Evolutionary conservation across 1,284 basidiomycete genomes (phyloP), one percentile per base, ranked within the genome.

Genomic region (Pascua sp.): DNA sequence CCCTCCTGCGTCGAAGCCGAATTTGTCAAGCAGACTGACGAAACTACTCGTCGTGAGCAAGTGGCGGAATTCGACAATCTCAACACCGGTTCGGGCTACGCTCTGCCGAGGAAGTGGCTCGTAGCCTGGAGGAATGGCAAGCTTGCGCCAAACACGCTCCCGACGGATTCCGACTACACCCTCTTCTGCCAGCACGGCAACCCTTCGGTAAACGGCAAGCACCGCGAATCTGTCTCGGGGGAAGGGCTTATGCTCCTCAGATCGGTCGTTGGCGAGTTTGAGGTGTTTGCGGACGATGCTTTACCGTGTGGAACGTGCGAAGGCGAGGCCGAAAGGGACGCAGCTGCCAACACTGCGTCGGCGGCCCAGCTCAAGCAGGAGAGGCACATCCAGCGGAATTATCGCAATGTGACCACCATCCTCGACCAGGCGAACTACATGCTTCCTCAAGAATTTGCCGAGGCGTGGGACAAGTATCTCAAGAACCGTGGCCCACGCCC

Each of bases 181-280:
- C 49, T 75, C 1, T 59, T 59, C 49, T 75, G 73, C 60, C 61
- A 69, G 41, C 73, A 75, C 47, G 64, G 51, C 8, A n/a, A 53
- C 13, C 68, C 59, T 5, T 48, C 48, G 12, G 51, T 55, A 3
- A 42, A 51, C 7, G 42, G 18, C n/a, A 49, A 49, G 8, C 57
- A 54, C 11, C 18, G 16, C 10, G 36, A 48, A 8, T 5, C 24
- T 4, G 56, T 72, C 47, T 54, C 66, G 0, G 45, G 45, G 11
- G 45, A 42, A 42, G 40, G 40, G 40, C 4, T 12, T 42, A 42
- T 40, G 18, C 32, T 68, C 5, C 62, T 75, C 10, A 60, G 51
- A 11, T 70, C 67, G 1, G 58, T 67, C n/a, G 41, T 70, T 16
- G 70, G 67, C 24, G 60, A 67, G 5, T 72, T 74, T 45, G 18